These are phyloP conservation scores for Solanum hybrid DNA, from an alignment of 305 asterid genomes.

Conservation along the genomic window DNA sequence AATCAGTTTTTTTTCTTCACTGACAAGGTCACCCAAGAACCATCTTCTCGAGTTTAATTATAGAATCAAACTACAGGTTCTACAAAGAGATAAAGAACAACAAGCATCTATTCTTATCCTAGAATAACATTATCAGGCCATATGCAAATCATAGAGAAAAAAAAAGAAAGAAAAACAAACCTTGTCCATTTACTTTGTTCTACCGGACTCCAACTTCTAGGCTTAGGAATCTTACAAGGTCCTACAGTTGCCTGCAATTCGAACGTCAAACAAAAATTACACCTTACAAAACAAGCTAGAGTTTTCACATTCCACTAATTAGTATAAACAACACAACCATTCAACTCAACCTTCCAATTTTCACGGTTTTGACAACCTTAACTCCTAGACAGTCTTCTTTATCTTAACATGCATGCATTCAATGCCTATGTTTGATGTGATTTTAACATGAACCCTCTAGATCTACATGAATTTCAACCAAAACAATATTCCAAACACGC, in stretches of 20 bases:
- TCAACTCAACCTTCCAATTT: not conserved
- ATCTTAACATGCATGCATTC: not conserved
- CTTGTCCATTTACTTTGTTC: constrained; percentile 98
- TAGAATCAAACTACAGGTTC: not conserved
- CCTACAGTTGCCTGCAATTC: constrained; percentile 72
- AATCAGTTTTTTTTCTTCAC: not conserved
- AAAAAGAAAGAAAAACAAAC: constrained; percentile 24
- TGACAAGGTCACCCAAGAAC: not conserved
- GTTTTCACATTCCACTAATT: not conserved
- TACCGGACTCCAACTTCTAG: constrained; percentile 88
- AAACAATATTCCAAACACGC: not conserved
- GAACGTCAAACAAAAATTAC: not conserved
- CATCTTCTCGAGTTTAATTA: not conserved
- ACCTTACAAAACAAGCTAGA: not conserved
- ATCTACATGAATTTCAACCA: constrained; percentile 1
- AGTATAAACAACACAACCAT: not conserved
- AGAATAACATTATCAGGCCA: not conserved
- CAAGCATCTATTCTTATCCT: not conserved
- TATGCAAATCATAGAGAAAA: not conserved
- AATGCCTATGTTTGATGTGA: not conserved
- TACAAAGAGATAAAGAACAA: not conserved
- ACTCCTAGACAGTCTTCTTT: not conserved
- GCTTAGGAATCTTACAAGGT: constrained; percentile 87
- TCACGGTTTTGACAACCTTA: not conserved
- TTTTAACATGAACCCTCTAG: not conserved